These are phyloP conservation scores for Capronia americana DNA, from an alignment of 2,329 filamentous ascomycete species.

Conservation along the genomic window DNA sequence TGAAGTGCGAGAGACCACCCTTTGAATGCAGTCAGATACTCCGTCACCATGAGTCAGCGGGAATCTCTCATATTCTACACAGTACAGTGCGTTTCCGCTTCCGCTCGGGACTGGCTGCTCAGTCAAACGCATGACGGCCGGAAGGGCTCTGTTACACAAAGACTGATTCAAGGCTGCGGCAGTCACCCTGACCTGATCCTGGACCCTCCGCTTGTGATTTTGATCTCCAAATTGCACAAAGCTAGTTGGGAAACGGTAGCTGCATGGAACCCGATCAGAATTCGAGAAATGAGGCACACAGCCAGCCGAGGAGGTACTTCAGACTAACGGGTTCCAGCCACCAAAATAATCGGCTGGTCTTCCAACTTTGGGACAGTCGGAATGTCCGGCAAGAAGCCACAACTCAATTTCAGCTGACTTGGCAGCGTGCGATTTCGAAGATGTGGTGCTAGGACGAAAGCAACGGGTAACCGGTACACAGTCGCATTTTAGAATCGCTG, in stretches of 20 bases:
- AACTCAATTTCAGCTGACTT: slow-evolving; percentile 1
- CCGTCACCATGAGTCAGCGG: not conserved
- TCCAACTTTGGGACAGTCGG: not conserved
- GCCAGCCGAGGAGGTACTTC: slow-evolving; percentile 5
- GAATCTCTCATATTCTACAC: not conserved
- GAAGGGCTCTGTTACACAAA: not conserved
- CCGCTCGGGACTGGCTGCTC: not conserved
- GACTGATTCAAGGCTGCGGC: not conserved
- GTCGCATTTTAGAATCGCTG: not conserved
- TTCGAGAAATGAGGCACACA: slow-evolving; percentile 17
- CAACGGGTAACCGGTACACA: not conserved
- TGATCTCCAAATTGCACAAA: not conserved
- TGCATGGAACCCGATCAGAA: slow-evolving; percentile 15
- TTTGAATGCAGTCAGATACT: not conserved
- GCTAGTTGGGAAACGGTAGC: slow-evolving; percentile 22
- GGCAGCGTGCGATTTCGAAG: not conserved
- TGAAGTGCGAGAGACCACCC: not conserved
- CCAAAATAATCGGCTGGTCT: not conserved
- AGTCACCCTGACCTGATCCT: not conserved
- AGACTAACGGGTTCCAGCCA: not conserved
- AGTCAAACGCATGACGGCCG: not conserved
- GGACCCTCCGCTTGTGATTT: not conserved
- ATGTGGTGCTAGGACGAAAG: not conserved
- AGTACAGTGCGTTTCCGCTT: not conserved
- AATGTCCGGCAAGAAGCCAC: not conserved